Evolutionary conservation across 768 basidiomycete species (phyloP).

Genomic region (Cubamyces lactineus): DNA sequence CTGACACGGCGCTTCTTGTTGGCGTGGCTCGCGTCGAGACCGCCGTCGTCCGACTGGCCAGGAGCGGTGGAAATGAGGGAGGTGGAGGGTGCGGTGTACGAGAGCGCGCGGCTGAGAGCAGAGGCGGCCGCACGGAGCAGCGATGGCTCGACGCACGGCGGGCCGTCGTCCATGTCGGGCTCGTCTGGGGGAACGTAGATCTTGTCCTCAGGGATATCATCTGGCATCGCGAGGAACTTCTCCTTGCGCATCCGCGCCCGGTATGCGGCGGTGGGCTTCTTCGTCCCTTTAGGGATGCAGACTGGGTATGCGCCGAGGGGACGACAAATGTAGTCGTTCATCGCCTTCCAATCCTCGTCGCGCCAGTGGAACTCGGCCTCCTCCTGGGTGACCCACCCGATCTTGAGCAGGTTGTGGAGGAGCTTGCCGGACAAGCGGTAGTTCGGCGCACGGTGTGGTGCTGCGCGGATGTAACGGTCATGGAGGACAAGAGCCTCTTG

Average conservation of each 20-base stretch:
- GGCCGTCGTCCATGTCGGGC: constrained; percentile 29
- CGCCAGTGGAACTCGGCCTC: constrained; percentile 32
- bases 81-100: background rate
- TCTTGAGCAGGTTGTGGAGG: constrained; percentile 33
- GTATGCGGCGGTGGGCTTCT: constrained; percentile 31
- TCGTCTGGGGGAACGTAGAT: constrained; percentile 33
- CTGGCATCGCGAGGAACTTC: constrained; percentile 11
- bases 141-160: constrained; percentile 1
- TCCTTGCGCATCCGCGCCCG: constrained; percentile 26
- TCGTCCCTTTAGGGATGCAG: constrained; percentile 8
- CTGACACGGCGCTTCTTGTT: constrained; percentile 17
- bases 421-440: constrained; percentile 26
- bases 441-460: background rate
- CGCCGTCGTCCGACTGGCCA: background rate
- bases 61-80: background rate
- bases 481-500: constrained; percentile 29
- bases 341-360: constrained; percentile 23
- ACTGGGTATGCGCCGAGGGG: constrained; percentile 33
- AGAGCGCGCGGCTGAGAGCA: background rate
- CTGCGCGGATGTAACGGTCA: constrained; percentile 36
- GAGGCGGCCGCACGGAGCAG: constrained; percentile 1
- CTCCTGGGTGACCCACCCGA: constrained; percentile 32
- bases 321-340: constrained; percentile 28
- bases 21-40: background rate
- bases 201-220: constrained; percentile 29